Evolutionary conservation across 2,329 filamentous ascomycete species (phyloP), one percentile per base, ranked within the genome.

Genomic region (Fusarium napiforme): DNA sequence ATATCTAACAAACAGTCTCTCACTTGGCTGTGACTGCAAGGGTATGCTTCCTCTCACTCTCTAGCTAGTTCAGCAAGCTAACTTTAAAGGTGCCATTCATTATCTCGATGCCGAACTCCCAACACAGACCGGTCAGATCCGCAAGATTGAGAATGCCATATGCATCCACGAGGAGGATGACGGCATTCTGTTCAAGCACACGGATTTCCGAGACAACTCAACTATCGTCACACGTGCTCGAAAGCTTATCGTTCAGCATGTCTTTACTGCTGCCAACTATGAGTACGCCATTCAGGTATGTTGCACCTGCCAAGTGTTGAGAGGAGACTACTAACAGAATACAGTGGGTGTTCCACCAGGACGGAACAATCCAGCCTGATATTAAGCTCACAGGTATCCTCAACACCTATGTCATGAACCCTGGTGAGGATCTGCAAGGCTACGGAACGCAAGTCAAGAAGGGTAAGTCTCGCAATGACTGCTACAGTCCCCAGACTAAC

Each of bases 251-350:
- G 88, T 98, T 73, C 95, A 94, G 74, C 95, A 97, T 75, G 92
- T 97, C 79, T 97, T 98, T 84, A 98, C 95, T 0, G 95, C 95
- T 1, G 95, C 95, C 39, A 98, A 98, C 85, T 98, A 98, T 83
- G 95, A 98, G 82, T 98, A 98, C 83, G 86, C 85, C 21, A 45
- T 56, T 11, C 53, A 56, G 4, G 53, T 32, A 32, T 10, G 30
- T 3, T 50, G 7, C 21, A 19, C 23, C 21, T 23, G 2, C 5
- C 15, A 34, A 4, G 15, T 19, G 23, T 2, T 0, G 4, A 23
- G 28, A 34, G 7, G 1, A 18, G 0, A 9, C 7, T 23, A 34
- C 47, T 50, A 9, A 50, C 21, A 34, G 16, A 23, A 15, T 1
- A 6, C 81, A 86, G 85, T 97, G 94, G 94, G 92, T 95, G 75